Evolutionary conservation across 495 filamentous ascomycete species (phyloP), one percentile per base, ranked within the genome.

Genomic region (Bryoglossum gracile): DNA sequence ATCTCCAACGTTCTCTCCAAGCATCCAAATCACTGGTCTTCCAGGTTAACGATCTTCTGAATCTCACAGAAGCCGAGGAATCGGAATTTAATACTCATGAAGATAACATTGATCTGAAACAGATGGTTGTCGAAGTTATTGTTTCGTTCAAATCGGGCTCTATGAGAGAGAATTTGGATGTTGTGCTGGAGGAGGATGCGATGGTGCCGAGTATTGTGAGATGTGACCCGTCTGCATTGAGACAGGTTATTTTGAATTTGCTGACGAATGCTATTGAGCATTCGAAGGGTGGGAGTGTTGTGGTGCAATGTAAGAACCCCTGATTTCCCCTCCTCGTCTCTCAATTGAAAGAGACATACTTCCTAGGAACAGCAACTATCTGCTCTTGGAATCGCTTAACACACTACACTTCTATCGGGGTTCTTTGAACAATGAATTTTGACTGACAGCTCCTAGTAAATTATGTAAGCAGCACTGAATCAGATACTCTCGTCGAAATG

Each of bases 11-110:
- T 48, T 92, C 89, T 6, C 87, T 95, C 58, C 91, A 88, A 8
- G 91, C 90, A 13, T 97, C 90, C 1, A 94, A 94, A 62, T 94
- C 87, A 3, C 68, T 95, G 8, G 90, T 96, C 16, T 95, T 92
- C 64, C 88, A 94, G 8, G 95, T 96, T 59, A 95, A 96, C 56
- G 90, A 97, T 61, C 74, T 97, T 1, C 74, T 97, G 2, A 89
- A 95, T 60, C 71, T 97, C 10, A 95, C 90, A 22, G 91, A 94
- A 59, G 82, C 82, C 0, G 91, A 95, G 60, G 82, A 86, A 58
- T 89, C 88, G 0, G 77, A 82, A 35, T 70, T 83, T 4, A 65
- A 94, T 4, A 77, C 89, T 60, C 89, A 87, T 55, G 84, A 89
- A 32, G 89, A 95, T 59, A 59, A 75, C 0, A 88, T 97, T 48